phyloP scores from a whole-genome alignment of 768 basidiomycete genomes.

The Asterophora parasitica region DNA sequence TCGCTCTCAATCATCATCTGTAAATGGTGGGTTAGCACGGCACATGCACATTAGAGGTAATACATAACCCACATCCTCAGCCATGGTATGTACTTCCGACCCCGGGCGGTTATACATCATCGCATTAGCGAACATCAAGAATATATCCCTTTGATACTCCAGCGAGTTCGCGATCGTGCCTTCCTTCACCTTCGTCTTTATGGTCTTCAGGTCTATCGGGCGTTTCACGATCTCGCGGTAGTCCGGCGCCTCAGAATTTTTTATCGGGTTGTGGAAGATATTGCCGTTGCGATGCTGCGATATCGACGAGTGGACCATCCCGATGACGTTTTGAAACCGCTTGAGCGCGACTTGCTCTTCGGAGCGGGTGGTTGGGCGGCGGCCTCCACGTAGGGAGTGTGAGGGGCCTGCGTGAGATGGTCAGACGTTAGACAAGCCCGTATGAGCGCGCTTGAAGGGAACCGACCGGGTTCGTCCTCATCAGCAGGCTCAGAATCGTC shows the following conservation, averaged over 20 bases:
- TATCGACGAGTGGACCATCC: slow-evolving; percentile 76
- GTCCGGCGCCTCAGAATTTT: slow-evolving; percentile 81
- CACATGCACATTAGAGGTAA: neutral
- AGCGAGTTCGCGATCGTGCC: slow-evolving; percentile 74
- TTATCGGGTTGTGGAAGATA: slow-evolving; percentile 90
- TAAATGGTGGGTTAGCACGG: slow-evolving; percentile 1
- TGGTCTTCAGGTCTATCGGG: slow-evolving; percentile 95
- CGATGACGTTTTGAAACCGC: slow-evolving; percentile 77
- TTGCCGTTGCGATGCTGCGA: slow-evolving; percentile 83
- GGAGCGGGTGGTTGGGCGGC: slow-evolving; percentile 32
- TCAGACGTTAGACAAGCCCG: neutral
- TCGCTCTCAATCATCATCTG: slow-evolving; percentile 80
- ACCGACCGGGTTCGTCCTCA: slow-evolving; percentile 56
- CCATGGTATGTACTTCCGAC: slow-evolving; percentile 85
- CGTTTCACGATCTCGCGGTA: slow-evolving; percentile 89
- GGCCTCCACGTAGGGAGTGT: slow-evolving; percentile 19
- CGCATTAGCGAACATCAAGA: slow-evolving; percentile 94
- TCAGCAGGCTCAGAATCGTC: slow-evolving; percentile 66
- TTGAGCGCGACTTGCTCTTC: slow-evolving; percentile 56
- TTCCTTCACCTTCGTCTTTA: slow-evolving; percentile 82
- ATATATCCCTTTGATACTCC: slow-evolving; percentile 88
- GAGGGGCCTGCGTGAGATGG: slow-evolving; percentile 21
- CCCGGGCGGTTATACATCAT: slow-evolving; percentile 94
- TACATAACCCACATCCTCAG: slow-evolving; percentile 68
- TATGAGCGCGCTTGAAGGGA: neutral